Evolutionary conservation across 768 basidiomycete species (phyloP).

Genomic region (Kwoniella shandongensis): DNA sequence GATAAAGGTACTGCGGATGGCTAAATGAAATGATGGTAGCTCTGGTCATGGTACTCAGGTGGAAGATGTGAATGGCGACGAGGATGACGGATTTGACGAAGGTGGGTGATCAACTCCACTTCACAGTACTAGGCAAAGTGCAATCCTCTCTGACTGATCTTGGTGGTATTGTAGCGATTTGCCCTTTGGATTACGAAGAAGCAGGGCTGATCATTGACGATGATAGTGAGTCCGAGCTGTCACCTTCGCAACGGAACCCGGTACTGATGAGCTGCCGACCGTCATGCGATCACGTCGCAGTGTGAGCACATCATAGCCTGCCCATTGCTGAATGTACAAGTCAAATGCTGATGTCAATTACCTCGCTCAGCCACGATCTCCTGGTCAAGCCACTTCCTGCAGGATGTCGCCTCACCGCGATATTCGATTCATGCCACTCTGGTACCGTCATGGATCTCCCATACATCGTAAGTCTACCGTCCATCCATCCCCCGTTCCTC

Average conservation of each 20-base stretch:
- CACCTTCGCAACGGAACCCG: neutral
- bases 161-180: slow-evolving; percentile 58
- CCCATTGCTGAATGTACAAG: too few relatives aligned
- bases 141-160: neutral
- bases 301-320: too few relatives aligned
- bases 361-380: slow-evolving; percentile 59
- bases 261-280: too few relatives aligned
- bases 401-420: slow-evolving; percentile 79
- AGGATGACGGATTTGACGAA: slow-evolving; percentile 49
- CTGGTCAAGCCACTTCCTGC: slow-evolving; percentile 74
- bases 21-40: slow-evolving; percentile 46
- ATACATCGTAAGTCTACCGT: slow-evolving; percentile 39
- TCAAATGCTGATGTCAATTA: neutral
- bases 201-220: slow-evolving; percentile 84
- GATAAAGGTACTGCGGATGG: neutral
- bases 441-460: slow-evolving; percentile 62
- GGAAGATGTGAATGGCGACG: slow-evolving; percentile 60
- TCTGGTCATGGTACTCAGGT: slow-evolving; percentile 94
- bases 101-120: slow-evolving; percentile 10
- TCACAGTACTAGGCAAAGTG: neutral
- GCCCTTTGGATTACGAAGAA: slow-evolving; percentile 72
- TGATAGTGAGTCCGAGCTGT: slow-evolving; percentile 64
- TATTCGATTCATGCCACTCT: slow-evolving; percentile 54
- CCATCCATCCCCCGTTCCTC: neutral
- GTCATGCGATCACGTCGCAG: too few relatives aligned